Evolutionary conservation across 768 basidiomycete species (phyloP), one percentile per base, ranked within the genome.

Genomic region (Russula earlei): DNA sequence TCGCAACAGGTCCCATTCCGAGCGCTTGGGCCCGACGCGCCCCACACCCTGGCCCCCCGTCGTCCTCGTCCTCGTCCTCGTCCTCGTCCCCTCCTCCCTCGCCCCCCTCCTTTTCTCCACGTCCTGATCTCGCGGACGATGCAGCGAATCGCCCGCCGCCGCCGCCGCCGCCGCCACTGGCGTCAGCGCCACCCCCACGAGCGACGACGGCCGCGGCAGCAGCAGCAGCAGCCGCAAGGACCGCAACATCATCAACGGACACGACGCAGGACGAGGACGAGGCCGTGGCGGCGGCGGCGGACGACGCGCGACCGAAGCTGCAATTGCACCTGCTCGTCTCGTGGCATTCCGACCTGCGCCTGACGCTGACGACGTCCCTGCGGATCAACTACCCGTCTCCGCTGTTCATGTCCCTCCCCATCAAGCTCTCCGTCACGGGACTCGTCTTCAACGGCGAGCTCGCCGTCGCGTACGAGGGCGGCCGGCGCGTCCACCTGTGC

Each of bases 361-460:
- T 99, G 62, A 89, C 88, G 8, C 77, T 99, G 53, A 84, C 89
- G 29, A 98, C 96, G 0, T 94, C 91, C 9, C 78, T 98, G 25
- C 80, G 93, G 59, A 93, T 99, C 70, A 96, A 99, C 71, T 97
- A 98, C 68, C 96, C 96, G 5, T 92, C 92, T 0, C 85, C 87
- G 0, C 81, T 87, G 68, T 98, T 99, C 77, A 97, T 99, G 94
- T 85, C 90, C 14, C 78, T 99, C 24, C 96, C 96, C 7, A 89
- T 99, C 69, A 87, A 89, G 65, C 83, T 98, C 52, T 87, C 85
- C n/a, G 81, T 98, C 25, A 94, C 87, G 0, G 90, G 91, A 0
- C 75, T 98, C 55, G 75, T 92, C 14, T 90, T 98, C 69, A 78
- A 78, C 12, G 91, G 90, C 55, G 90, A 95, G 64, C 72, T 98